Base-by-base conservation (phyloP, 495 filamentous ascomycete genomes). In the Emericellopsis terricola region DNA sequence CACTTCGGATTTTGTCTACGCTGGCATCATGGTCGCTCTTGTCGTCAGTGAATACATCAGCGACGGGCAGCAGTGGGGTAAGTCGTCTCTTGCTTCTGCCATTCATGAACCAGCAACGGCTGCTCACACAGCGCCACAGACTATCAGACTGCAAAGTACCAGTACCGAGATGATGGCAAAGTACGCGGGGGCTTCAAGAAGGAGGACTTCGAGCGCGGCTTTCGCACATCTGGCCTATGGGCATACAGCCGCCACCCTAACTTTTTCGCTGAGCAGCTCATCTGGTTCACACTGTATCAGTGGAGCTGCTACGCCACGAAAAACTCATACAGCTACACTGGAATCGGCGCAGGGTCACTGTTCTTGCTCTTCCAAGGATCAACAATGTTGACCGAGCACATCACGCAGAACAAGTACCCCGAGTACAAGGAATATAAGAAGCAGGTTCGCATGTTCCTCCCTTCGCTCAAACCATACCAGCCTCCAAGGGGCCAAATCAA, bases 1-100 rank as follows among this genome's bases (percentile, higher is more conserved):
- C 19, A 54, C 59, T 2, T 52, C 65, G 15, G 91, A 94, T 50
- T 42, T 79, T 21, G 44, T 71, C 17, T 84, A 82, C 58, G 64
- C 78, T 9, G 61, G 73, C 31, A 49, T 62, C 16, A 56, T 85
- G 35, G 60, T 94, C 34, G 65, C 65, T 29, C 69, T 87, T 23
- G 62, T 96, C 4, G 44, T 83, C 8, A 57, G 79, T 32, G 81
- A 89, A 43, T 76, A 61, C 53, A 67, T 91, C 46, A 82, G 85
- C 46, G 91, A 99, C 48, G 73, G 87, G 41, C 82, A 94, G 49
- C 87, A 94, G 53, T 99, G 91, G 91, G 64, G 73, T 75, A 52
- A 39, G 65, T 30, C 1, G 10, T 13, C 45, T 16, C 26, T 17
- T 34, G 18, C 39, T 13, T 34, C 8, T 31, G 26, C 10, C 13